phyloP scores from a whole-genome alignment of 768 basidiomycete genomes.

The Amanita inopinata region DNA sequence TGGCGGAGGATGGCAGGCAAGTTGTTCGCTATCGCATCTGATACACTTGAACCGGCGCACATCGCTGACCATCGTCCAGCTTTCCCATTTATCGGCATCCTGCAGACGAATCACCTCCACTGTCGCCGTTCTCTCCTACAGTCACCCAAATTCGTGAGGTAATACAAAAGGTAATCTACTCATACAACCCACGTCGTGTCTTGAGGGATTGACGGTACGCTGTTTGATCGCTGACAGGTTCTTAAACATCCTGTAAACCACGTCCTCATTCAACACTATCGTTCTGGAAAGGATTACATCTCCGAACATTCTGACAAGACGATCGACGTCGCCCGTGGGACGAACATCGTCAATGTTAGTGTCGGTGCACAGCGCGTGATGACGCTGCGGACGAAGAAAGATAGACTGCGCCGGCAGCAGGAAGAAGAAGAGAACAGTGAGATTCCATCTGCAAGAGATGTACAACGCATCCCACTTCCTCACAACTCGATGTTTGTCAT shows the following conservation, averaged over 20 bases:
- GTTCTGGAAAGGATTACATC: constrained; percentile 71
- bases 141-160: constrained; percentile 54
- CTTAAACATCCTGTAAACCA: constrained; percentile 66
- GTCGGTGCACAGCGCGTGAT: constrained; percentile 71
- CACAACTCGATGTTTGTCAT: constrained; percentile 81
- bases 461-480: constrained; percentile 64
- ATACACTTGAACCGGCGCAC: not conserved
- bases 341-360: constrained; percentile 73
- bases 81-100: constrained; percentile 80
- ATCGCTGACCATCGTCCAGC: constrained; percentile 27
- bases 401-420: constrained; percentile 21
- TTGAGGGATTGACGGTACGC: no score
- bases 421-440: constrained; percentile 7
- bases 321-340: constrained; percentile 65
- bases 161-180: constrained; percentile 38
- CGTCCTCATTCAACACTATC: constrained; percentile 76
- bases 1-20: constrained; percentile 30
- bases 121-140: constrained; percentile 58
- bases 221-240: constrained; percentile 14
- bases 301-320: constrained; percentile 87
- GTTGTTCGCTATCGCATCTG: constrained; percentile 3
- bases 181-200: not conserved
- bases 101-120: constrained; percentile 65
- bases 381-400: constrained; percentile 62
- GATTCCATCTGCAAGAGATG: constrained; percentile 14